These are phyloP conservation scores for Fusarium irregulare DNA, from an alignment of 2,329 filamentous ascomycete genomes.

Conservation along the genomic window DNA sequence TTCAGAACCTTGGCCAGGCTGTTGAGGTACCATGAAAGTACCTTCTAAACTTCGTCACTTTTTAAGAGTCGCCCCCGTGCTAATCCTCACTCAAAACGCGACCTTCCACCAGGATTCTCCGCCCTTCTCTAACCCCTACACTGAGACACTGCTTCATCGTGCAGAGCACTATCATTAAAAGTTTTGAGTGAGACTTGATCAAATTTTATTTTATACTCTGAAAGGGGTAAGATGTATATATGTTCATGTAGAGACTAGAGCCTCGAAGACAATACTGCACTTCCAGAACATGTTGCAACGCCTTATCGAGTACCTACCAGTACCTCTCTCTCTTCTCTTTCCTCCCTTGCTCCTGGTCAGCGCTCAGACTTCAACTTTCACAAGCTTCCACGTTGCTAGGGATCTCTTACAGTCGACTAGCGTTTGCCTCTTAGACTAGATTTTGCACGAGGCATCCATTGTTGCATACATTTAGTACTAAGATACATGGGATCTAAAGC, in stretches of 20 bases:
- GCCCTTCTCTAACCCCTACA: conserved; percentile 21
- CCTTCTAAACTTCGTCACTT: background rate
- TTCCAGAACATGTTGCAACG: background rate
- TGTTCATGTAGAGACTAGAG: background rate
- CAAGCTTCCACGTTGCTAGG: conserved; percentile 5
- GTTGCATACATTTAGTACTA: background rate
- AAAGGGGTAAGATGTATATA: background rate
- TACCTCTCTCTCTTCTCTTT: background rate
- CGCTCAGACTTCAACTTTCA: conserved; percentile 9
- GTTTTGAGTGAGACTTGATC: background rate
- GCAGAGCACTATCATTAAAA: background rate
- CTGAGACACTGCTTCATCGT: background rate
- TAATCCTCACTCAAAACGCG: background rate
- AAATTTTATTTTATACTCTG: background rate
- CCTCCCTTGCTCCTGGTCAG: background rate
- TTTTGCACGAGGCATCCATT: background rate
- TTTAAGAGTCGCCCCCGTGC: conserved; percentile 16
- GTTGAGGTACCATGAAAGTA: conserved; percentile 29
- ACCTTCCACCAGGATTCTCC: conserved; percentile 25
- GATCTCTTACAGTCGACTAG: conserved; percentile 10
- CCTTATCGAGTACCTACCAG: no score
- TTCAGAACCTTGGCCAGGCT: background rate
- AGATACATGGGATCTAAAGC: background rate
- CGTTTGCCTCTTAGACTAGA: background rate
- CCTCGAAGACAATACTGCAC: background rate